phyloP scores from a whole-genome alignment of 345 rosid species.

The Anastatica hierochuntica region DNA sequence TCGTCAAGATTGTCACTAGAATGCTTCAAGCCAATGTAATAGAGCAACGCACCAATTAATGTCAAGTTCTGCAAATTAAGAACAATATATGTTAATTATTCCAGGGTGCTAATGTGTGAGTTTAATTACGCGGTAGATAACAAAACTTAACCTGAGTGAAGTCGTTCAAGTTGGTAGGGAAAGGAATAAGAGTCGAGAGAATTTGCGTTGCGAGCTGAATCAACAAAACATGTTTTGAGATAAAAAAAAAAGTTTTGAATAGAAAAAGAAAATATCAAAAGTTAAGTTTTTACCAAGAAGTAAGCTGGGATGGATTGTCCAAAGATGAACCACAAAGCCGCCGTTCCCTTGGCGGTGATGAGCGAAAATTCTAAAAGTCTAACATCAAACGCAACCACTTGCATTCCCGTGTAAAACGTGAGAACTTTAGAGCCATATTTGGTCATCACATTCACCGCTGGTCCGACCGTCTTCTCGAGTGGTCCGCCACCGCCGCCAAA shows the following conservation, averaged over 20 bases:
- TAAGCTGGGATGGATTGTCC: constrained; percentile 25
- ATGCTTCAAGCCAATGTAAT: constrained; percentile 24
- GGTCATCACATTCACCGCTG: constrained; percentile 16
- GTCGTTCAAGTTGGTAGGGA: constrained; percentile 23
- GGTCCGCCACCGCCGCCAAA: constrained; percentile 27
- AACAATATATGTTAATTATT: too few relatives aligned
- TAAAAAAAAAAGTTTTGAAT: neutral
- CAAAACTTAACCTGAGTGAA: constrained; percentile 23
- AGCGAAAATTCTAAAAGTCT: constrained; percentile 18
- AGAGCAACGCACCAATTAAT: constrained; percentile 22
- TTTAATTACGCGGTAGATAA: neutral
- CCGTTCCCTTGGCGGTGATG: constrained; percentile 19
- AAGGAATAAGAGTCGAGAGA: constrained; percentile 20
- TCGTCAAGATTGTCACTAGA: constrained; percentile 12
- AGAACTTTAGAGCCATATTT: constrained; percentile 23
- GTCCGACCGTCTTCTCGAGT: constrained; percentile 18
- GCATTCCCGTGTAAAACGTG: constrained; percentile 25
- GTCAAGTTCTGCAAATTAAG: constrained; percentile 18
- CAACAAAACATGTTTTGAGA: constrained; percentile 2
- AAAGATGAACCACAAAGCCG: constrained; percentile 28
- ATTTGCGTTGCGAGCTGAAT: constrained; percentile 23
- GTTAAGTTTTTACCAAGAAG: constrained; percentile 18
- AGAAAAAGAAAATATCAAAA: too few relatives aligned
- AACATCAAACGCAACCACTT: constrained; percentile 24
- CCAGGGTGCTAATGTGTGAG: neutral